A percentile compares a stretch with the other conserved stretches of the same genome.
phyloP scores from a whole-genome alignment of 2,329 filamentous ascomycete genomes.

The Phyllosticta capitalensis region DNA sequence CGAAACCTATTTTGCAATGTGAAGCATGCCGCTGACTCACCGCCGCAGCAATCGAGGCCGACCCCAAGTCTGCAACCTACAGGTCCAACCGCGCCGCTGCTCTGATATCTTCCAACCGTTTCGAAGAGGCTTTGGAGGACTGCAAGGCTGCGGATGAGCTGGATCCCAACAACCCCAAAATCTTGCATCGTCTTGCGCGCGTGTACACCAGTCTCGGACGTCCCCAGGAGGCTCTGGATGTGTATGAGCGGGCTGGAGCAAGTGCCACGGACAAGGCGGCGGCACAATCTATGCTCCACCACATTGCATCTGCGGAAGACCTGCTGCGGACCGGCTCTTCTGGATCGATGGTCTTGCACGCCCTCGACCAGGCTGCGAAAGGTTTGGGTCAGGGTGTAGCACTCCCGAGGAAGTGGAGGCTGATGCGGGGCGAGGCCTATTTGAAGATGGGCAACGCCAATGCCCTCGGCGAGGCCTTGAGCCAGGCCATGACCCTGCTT shows the following conservation, averaged over 20 bases:
- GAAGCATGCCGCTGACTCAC: neutral
- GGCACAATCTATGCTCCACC: slow-evolving; percentile 76
- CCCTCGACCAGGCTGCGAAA: slow-evolving; percentile 81
- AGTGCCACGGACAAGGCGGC: slow-evolving; percentile 76
- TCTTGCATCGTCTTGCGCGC: slow-evolving; percentile 75
- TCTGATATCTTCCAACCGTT: slow-evolving; percentile 79
- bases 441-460: slow-evolving; percentile 88
- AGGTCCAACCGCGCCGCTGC: slow-evolving; percentile 92
- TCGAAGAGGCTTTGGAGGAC: slow-evolving; percentile 73
- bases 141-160: slow-evolving; percentile 72
- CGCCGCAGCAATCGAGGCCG: slow-evolving; percentile 68
- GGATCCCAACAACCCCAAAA: slow-evolving; percentile 79
- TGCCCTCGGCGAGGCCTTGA: slow-evolving; percentile 82
- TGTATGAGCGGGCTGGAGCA: slow-evolving; percentile 70
- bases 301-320: slow-evolving; percentile 71
- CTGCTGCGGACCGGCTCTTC: slow-evolving; percentile 64
- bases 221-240: slow-evolving; percentile 75
- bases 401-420: slow-evolving; percentile 84
- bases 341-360: slow-evolving; percentile 85
- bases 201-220: slow-evolving; percentile 82
- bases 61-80: slow-evolving; percentile 79
- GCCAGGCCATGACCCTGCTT: slow-evolving; percentile 79
- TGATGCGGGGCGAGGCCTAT: slow-evolving; percentile 86
- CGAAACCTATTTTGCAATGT: neutral
- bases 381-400: slow-evolving; percentile 64